Conservation (phyloP, 331 rosid species). For the Malus hybrid region DNA sequence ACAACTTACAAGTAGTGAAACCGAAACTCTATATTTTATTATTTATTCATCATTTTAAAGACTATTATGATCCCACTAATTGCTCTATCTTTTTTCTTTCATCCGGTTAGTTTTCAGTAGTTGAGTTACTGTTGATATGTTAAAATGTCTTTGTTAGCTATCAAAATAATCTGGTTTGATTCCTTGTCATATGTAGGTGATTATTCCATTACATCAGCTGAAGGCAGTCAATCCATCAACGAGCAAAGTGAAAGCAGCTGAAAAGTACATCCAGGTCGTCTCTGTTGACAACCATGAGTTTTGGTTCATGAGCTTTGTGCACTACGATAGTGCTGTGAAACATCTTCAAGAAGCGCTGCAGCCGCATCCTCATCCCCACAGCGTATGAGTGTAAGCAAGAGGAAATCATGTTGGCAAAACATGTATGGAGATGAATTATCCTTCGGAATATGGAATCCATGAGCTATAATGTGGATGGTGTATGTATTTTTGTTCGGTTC, state of each 20-base stretch:
- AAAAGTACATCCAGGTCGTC: constrained; percentile 80
- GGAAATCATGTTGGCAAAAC: not conserved
- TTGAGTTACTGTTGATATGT: not conserved
- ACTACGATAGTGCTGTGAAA: constrained; percentile 82
- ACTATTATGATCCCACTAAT: too few species aligned
- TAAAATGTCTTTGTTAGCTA: not conserved
- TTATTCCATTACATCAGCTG: constrained; percentile 81
- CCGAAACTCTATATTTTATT: not conserved
- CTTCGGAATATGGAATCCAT: constrained; percentile 14
- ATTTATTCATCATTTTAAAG: not conserved
- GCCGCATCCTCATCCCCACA: constrained; percentile 34
- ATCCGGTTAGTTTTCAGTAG: not conserved
- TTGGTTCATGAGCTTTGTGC: constrained; percentile 94
- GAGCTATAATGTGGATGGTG: constrained; percentile 10
- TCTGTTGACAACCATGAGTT: constrained; percentile 92
- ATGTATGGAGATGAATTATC: constrained; percentile 7
- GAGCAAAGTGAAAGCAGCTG: constrained; percentile 65
- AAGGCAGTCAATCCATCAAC: constrained; percentile 83
- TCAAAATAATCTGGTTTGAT: not conserved
- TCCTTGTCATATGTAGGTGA: constrained; percentile 40
- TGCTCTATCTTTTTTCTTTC: not conserved
- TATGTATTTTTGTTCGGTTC: not conserved
- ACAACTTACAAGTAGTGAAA: not conserved
- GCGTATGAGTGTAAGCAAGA: constrained; percentile 1
- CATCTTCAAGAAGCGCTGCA: constrained; percentile 56